Conservation (phyloP, 2,329 filamentous ascomycete genomes). For the Drechslerella stenobrocha region DNA sequence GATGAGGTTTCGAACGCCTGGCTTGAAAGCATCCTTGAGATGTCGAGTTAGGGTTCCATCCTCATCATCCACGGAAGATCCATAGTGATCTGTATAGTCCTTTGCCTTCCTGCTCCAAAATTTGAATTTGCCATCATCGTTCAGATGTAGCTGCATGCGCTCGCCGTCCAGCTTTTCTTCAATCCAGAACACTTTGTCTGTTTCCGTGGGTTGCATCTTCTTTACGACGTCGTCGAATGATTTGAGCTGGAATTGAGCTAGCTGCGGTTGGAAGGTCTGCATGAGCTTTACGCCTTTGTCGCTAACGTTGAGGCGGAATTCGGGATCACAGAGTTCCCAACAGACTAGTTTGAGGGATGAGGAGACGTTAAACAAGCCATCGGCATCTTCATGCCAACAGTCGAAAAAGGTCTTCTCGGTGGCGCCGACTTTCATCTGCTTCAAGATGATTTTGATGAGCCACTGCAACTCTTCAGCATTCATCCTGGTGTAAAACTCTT, state of each 20-base stretch:
- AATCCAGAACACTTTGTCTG: conserved; percentile 85
- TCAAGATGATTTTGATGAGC: conserved; percentile 89
- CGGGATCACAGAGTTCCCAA: conserved; percentile 83
- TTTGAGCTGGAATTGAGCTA: conserved; percentile 87
- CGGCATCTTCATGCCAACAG: conserved; percentile 77
- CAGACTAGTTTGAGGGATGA: conserved; percentile 88
- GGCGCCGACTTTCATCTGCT: conserved; percentile 73
- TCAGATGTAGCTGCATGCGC: conserved; percentile 94
- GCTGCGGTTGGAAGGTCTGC: conserved; percentile 94
- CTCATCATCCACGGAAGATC: conserved; percentile 72
- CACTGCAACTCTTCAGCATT: conserved; percentile 91
- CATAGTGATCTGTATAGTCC: conserved; percentile 94
- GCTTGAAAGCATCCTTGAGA: conserved; percentile 73
- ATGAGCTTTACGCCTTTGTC: conserved; percentile 77
- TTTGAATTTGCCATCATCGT: conserved; percentile 72
- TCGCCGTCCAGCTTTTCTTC: conserved; percentile 98
- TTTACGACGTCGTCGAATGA: conserved; percentile 78
- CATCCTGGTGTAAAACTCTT: conserved; percentile 85
- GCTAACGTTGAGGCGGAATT: conserved; percentile 70
- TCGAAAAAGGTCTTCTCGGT: conserved; percentile 87
- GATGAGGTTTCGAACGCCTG: conserved; percentile 80
- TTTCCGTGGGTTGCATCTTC: conserved; percentile 65
- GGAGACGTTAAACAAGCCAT: conserved; percentile 81
- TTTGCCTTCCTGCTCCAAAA: conserved; percentile 98
- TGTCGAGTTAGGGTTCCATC: conserved; percentile 78